These are phyloP conservation scores for Eutypella sp. DNA, from an alignment of 2,329 filamentous ascomycete genomes.

Conservation along the genomic window DNA sequence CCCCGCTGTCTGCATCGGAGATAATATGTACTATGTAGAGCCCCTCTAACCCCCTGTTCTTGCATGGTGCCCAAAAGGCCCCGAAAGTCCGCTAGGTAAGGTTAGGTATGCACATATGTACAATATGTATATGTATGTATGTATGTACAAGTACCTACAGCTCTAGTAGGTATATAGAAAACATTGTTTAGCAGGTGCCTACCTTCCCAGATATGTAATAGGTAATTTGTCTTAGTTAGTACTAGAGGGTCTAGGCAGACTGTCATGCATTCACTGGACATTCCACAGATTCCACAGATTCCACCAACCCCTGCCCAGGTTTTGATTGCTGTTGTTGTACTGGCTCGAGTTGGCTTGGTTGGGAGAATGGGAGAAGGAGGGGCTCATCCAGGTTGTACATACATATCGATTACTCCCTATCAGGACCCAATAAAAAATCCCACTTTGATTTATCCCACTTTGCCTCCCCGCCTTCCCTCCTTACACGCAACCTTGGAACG, in stretches of 20 bases:
- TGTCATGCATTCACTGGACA: neutral
- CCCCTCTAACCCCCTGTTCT: neutral
- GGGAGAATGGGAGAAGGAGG: neutral
- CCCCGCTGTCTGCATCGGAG: neutral
- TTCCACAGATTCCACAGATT: neutral
- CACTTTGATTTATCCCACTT: too few species aligned
- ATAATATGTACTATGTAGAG: too few species aligned
- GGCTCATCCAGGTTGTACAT: neutral
- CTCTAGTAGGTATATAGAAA: too few species aligned
- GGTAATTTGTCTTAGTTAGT: too few species aligned
- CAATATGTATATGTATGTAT: too few species aligned
- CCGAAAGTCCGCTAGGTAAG: too few species aligned
- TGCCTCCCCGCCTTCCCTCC: neutral
- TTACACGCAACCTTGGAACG: neutral
- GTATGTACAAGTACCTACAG: too few species aligned
- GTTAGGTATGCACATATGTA: too few species aligned
- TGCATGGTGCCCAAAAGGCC: neutral
- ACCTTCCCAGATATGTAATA: too few species aligned
- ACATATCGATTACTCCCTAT: neutral
- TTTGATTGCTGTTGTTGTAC: neutral
- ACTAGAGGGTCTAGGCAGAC: too few species aligned
- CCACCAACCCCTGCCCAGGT: neutral
- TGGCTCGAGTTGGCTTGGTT: neutral
- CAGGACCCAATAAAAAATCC: neutral
- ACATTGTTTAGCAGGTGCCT: too few species aligned